Evolutionary conservation across 129 eudicot genomes (phyloP).

Genomic region (Apium graveolens): DNA sequence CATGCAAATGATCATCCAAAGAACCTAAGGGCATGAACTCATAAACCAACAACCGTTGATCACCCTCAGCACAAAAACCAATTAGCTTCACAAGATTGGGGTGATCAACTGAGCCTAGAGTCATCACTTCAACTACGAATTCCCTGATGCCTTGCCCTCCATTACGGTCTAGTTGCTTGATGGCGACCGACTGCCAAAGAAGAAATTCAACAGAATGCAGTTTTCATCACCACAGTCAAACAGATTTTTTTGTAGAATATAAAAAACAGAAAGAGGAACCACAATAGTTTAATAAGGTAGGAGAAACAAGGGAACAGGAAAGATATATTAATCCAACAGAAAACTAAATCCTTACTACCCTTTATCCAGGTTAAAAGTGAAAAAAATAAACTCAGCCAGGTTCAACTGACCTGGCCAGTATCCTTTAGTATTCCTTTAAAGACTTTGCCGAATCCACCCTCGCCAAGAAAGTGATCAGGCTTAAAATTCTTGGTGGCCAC

Average conservation of each 20-base stretch:
- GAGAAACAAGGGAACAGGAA: not conserved
- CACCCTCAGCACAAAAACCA: constrained; percentile 89
- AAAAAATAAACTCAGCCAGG: not conserved
- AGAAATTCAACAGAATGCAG: constrained; percentile 4
- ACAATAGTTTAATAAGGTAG: not conserved
- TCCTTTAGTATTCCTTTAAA: constrained; percentile 59
- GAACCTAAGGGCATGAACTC: constrained; percentile 89
- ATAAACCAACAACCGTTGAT: constrained; percentile 72
- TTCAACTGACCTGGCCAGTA: constrained; percentile 56
- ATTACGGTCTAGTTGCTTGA: constrained; percentile 66
- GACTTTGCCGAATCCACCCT: constrained; percentile 94
- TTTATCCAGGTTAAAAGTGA: not conserved
- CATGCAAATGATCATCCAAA: constrained; percentile 69
- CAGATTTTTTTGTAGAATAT: not conserved
- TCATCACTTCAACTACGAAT: constrained; percentile 64
- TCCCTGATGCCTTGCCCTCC: constrained; percentile 74
- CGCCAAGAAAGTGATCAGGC: constrained; percentile 55
- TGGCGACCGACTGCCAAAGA: constrained; percentile 57
- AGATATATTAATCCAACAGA: not conserved
- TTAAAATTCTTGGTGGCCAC: constrained; percentile 67
- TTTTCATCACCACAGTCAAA: not conserved
- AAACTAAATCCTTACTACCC: not conserved
- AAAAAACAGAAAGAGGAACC: not conserved
- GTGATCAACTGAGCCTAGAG: constrained; percentile 62
- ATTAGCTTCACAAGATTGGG: constrained; percentile 71